These are phyloP conservation scores for Pecoramyces ruminantium DNA, from an alignment of 192 early-diverging fungal species.

Conservation along the genomic window DNA sequence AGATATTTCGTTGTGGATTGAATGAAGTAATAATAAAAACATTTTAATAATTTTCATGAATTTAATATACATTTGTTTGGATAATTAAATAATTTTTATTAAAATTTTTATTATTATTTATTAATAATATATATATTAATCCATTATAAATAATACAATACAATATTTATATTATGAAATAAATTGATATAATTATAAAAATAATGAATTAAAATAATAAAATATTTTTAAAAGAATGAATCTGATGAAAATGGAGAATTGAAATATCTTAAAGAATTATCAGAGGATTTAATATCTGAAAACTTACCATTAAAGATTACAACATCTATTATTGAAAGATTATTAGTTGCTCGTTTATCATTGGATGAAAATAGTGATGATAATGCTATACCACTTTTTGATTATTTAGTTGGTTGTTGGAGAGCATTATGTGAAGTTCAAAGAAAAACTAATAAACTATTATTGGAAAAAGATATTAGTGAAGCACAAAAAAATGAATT, in stretches of 20 bases:
- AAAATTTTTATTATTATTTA: no score
- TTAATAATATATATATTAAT: no score
- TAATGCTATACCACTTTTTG: conserved; percentile 22
- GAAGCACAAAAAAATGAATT: conserved; percentile 1
- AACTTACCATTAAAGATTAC: conserved; percentile 19
- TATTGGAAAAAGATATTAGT: conserved; percentile 26
- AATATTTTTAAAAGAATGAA: not conserved
- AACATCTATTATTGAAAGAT: conserved; percentile 36
- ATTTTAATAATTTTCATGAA: no score
- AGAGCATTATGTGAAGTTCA: conserved; percentile 13
- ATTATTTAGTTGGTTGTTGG: conserved; percentile 54
- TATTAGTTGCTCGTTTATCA: conserved; percentile 52
- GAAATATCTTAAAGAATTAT: not conserved
- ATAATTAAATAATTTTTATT: no score
- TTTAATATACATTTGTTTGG: no score
- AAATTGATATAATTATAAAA: no score
- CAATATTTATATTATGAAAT: no score
- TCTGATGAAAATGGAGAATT: not conserved
- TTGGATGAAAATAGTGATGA: conserved; percentile 25
- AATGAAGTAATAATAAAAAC: not conserved
- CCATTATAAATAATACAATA: no score
- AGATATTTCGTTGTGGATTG: not conserved
- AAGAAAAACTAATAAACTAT: conserved; percentile 8
- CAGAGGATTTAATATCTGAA: not conserved
- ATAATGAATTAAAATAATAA: no score